Percentiles rank a stretch among this genome's conserved stretches.
These are phyloP conservation scores for Papiliotrema fonsecae DNA, from an alignment of 1,284 basidiomycete species.

Conservation along the genomic window DNA sequence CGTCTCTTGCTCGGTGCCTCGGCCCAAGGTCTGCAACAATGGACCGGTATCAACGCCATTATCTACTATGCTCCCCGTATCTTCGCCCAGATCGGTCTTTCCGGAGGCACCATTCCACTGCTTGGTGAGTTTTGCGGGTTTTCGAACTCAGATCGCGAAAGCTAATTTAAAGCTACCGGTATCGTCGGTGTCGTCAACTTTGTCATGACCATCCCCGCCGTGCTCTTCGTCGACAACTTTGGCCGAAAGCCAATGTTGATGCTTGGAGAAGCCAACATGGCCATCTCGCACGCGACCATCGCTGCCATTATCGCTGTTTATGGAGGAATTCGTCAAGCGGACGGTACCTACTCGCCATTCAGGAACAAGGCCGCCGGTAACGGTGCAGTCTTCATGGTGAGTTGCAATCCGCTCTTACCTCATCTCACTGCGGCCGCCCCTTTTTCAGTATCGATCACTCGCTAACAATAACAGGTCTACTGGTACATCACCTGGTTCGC, in stretches of 20 bases:
- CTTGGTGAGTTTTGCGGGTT: no score
- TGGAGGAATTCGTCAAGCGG: slow-evolving; percentile 22
- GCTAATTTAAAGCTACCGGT: no score
- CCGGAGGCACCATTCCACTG: slow-evolving; percentile 24
- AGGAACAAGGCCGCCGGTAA: slow-evolving; percentile 41
- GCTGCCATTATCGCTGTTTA: slow-evolving; percentile 39
- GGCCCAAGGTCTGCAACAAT: slow-evolving; percentile 45
- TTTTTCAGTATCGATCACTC: no score
- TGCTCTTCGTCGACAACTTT: slow-evolving; percentile 44
- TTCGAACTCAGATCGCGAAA: no score
- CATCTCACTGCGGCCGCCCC: no score
- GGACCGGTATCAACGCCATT: slow-evolving; percentile 43
- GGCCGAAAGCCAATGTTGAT: slow-evolving; percentile 43
- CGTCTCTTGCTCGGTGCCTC: slow-evolving; percentile 42
- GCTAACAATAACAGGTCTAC: no score
- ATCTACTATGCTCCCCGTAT: slow-evolving; percentile 43
- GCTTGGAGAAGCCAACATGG: slow-evolving; percentile 42
- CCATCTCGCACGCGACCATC: slow-evolving; percentile 42
- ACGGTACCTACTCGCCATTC: no score
- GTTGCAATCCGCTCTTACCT: neutral
- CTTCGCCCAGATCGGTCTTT: slow-evolving; percentile 29
- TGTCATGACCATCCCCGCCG: slow-evolving; percentile 44
- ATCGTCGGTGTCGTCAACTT: slow-evolving; percentile 67
- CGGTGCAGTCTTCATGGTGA: slow-evolving; percentile 31
- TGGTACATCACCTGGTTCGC: slow-evolving; percentile 44